Evolutionary conservation across 345 rosid genomes (phyloP).

Genomic region (Brassica cretica): DNA sequence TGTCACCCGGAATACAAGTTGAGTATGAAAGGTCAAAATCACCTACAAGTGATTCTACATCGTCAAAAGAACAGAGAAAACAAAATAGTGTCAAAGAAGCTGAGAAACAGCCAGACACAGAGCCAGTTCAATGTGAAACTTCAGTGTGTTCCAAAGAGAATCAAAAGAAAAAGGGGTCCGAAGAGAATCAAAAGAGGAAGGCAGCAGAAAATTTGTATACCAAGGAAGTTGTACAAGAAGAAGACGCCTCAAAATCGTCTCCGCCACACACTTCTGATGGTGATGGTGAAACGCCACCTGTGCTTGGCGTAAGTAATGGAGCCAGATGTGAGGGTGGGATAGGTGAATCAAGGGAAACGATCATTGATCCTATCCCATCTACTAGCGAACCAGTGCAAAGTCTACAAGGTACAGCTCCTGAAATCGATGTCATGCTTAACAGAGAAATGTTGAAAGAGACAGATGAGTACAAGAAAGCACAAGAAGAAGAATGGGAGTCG

Average conservation of each 20-base stretch:
- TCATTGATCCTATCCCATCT: constrained; percentile 28
- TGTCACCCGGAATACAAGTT: constrained; percentile 32
- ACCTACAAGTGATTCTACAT: constrained; percentile 7
- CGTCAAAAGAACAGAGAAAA: constrained; percentile 26
- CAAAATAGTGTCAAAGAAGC: constrained; percentile 21
- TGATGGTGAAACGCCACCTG: constrained; percentile 11
- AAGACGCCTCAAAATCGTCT: constrained; percentile 30
- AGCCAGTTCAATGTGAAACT: constrained; percentile 33
- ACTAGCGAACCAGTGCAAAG: constrained; percentile 26
- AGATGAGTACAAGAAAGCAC: constrained; percentile 75
- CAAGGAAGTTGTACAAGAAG: constrained; percentile 29
- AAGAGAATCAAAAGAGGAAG: constrained; percentile 8
- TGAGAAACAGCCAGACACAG: constrained; percentile 10
- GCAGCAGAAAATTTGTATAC: constrained; percentile 8
- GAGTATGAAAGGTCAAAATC: constrained; percentile 30
- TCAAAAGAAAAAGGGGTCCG: neutral
- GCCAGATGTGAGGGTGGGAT: constrained; percentile 27
- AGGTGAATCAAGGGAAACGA: constrained; percentile 23
- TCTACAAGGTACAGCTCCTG: constrained; percentile 28
- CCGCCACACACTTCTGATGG: constrained; percentile 26
- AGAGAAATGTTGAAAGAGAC: constrained; percentile 86
- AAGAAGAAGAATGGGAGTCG: constrained; percentile 83
- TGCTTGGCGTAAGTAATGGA: constrained; percentile 20
- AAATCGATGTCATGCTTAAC: constrained; percentile 51
- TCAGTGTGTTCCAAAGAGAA: neutral